Evolutionary conservation across 805 yeast genomes (phyloP), one percentile per base, ranked within the genome.

Genomic region (Clavispora vitiphila): DNA sequence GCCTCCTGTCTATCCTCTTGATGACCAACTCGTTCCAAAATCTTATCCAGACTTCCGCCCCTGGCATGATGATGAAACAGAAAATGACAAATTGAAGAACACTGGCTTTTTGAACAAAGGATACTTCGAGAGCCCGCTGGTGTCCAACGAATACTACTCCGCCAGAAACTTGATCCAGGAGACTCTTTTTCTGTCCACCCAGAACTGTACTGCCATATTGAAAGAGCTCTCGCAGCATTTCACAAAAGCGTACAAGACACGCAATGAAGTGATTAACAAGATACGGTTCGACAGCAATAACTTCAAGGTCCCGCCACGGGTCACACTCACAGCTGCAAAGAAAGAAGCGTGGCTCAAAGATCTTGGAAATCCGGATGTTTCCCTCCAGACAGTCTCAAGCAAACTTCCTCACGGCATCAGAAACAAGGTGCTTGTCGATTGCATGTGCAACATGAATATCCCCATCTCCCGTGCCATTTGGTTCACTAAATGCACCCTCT

Each of bases 371-470:
- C 75, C 83, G 0, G 62, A 68, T 15, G 71, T 83, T 0, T 85
- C 96, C 0, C 65, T 91, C 37, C 70, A 76, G 34, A 77, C 76
- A 44, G 74, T 90, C 4, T 76, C 93, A 2, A 72, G 86, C 40
- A 86, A 89, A 15, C 76, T 91, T 7, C 98, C 99, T 0, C 96
- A 91, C 58, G 97, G 97, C 0, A 77, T 90, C 18, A 71, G 90
- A 49, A 85, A 86, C 57, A 78, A 79, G 49, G 72, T 75, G 1
- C 67, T 91, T 15, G 58, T 91, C 3, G 96, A 89, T 48, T 86
- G 82, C 46, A 75, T 95, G 48, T 74, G 83, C 45, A 55, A 65
- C 19, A 81, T 82, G 54, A 65, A 67, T 25, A 81, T 91, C 0
- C 96, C 98, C 0, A 65, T 84, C 2, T 58, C 76, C n/a, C 69